Percentiles rank a stretch among this genome's conserved stretches.
phyloP scores from a whole-genome alignment of 192 early-diverging fungal species.

The Dissophora ornata region DNA sequence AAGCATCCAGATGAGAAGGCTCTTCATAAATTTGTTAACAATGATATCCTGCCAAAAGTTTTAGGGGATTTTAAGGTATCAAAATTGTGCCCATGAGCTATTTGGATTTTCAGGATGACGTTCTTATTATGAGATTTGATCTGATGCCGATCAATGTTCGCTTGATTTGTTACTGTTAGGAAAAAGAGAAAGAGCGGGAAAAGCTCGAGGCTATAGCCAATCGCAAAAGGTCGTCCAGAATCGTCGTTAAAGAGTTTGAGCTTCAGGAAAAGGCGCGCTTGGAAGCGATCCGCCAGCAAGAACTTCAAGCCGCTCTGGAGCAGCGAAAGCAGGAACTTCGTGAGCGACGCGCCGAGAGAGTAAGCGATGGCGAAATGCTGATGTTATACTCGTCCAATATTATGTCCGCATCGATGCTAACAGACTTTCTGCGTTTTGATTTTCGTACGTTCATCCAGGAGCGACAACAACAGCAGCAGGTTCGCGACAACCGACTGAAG shows the following conservation, averaged over 20 bases:
- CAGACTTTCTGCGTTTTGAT: too few species aligned
- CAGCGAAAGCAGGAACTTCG: constrained; percentile 34
- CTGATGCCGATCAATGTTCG: too few species aligned
- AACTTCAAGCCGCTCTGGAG: constrained; percentile 20
- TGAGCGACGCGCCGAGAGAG: constrained; percentile 40
- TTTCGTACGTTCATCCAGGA: too few species aligned
- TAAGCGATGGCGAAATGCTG: neutral
- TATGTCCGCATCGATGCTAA: too few species aligned
- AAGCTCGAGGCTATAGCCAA: constrained; percentile 66
- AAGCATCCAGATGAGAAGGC: constrained; percentile 66
- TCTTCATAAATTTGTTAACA: constrained; percentile 64
- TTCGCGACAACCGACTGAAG: constrained; percentile 34
- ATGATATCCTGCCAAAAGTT: constrained; percentile 70
- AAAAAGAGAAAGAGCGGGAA: constrained; percentile 66
- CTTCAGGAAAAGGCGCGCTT: constrained; percentile 59
- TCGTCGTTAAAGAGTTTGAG: constrained; percentile 69
- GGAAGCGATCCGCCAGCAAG: constrained; percentile 32
- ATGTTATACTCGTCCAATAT: neutral
- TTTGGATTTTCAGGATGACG: neutral
- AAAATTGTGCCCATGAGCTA: neutral
- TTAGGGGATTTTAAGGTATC: constrained; percentile 58
- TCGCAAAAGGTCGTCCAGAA: constrained; percentile 72
- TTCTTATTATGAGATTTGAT: too few species aligned
- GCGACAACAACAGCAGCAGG: constrained; percentile 26
- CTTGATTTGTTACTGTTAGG: constrained; percentile 27